phyloP scores from a whole-genome alignment of 176 grass and related monocot species.

The Raddia distichophylla region DNA sequence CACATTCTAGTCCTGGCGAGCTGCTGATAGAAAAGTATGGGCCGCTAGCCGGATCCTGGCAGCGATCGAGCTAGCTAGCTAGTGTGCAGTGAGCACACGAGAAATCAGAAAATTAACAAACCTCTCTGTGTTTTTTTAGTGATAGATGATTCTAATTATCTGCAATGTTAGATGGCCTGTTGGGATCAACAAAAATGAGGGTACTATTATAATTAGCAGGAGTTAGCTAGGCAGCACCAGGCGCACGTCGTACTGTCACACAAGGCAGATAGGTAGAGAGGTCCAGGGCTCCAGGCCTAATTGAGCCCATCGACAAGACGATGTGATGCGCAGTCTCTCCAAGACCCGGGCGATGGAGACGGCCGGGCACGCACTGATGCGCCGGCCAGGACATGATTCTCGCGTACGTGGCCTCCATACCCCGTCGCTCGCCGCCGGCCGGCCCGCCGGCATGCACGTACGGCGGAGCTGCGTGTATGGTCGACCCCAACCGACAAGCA shows the following conservation, averaged over 20 bases:
- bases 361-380: not conserved
- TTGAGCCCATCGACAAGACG: conserved; percentile 25
- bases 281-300: not conserved
- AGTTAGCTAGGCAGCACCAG: not conserved
- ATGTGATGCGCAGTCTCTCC: conserved; percentile 24
- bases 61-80: not conserved
- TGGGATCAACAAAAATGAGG: not conserved
- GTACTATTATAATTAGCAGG: not conserved
- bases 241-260: conserved; percentile 33
- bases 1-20: conserved; percentile 9
- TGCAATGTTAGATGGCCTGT: conserved; percentile 24
- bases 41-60: not conserved
- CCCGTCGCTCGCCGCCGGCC: not conserved
- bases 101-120: not conserved
- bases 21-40: not conserved
- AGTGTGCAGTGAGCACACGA: not conserved
- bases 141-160: not conserved
- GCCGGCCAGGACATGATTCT: not conserved
- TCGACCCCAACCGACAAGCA: not conserved
- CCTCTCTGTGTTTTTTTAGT: not conserved
- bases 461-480: not conserved
- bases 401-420: conserved; percentile 20
- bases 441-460: not conserved
- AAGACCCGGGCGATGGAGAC: not conserved
- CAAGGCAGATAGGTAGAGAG: not conserved